Evolutionary conservation across 2,329 filamentous ascomycete species (phyloP), one percentile per base, ranked within the genome.

Genomic region (Alternaria brassicicola): DNA sequence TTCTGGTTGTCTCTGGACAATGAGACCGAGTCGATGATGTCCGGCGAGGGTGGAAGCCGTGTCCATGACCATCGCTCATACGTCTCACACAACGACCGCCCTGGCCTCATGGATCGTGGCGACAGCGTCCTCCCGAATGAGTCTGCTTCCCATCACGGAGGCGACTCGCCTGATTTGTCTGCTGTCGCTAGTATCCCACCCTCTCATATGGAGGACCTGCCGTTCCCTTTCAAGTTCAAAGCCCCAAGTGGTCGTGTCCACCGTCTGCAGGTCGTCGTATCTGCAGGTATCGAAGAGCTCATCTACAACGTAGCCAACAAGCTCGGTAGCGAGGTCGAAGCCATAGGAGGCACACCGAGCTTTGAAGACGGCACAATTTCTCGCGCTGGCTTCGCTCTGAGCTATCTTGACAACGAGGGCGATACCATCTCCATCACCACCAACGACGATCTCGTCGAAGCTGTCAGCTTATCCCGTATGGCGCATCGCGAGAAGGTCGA

Each of bases 221-320:
- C 94, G 0, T 99, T 98, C 79, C 88, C 94, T 3, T 99, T 99
- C 88, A 99, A 99, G 79, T 99, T 99, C 86, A 98, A 98, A 83
- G 93, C 95, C 2, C 95, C 95, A 1, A 93, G 92, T 68, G 95
- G 94, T 43, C 91, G 95, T 51, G 93, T 98, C 17, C 95, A 99
- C 78, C 88, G 95, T 53, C 81, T 99, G 49, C 95, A 98, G 72
- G 89, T 97, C 26, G 83, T 88, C 52, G 89, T 93, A 10, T 87
- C 90, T 21, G 87, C 92, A 54, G 95, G 95, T 39, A 87, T 99
- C 62, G 86, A 86, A 19, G 87, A 92, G 39, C 88, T 99, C 58
- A 88, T 98, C 26, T 78, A 84, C 25, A 88, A 86, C 57, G 92
- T 99, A 6, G 87, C 88, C 6, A 84, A 88, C 55, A 99, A 99